Base-by-base conservation (phyloP, 2,329 filamentous ascomycete species). In the Fusarium sp. region DNA sequence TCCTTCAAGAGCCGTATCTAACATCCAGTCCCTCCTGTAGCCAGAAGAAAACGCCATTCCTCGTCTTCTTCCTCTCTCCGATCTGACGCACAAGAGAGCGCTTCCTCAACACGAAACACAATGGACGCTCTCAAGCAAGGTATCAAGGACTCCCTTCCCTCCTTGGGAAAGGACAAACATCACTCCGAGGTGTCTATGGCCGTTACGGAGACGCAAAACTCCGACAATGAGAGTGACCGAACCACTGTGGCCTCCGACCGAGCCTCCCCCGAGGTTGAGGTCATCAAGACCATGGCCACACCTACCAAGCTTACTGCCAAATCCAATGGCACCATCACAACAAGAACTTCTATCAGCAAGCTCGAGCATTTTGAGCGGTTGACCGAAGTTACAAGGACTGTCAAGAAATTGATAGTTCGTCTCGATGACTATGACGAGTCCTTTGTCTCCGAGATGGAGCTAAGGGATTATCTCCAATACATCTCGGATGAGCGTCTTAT, bases 401-500 rank as follows among this genome's bases (percentile, higher is more conserved):
- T 78, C 30, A 70, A 70, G 54, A 63, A 66, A 5, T 17, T 69
- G 45, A 76, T 79, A 52, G 66, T 68, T 17, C 69, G 71, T 4
- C 43, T 77, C 3, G 69, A 71, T 33, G 75, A 68, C 38, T 78
- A 79, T 22, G 67, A 73, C 35, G 76, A 77, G 12, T 15, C 52
- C 0, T 77, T 77, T n/a, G 60, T 79, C 37, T 57, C 65, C 7
- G 66, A 75, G 45, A 77, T 76, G 65, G 67, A 76, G 38, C 45
- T 79, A 6, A 52, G 72, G 12, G 60, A 72, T 14, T 85, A 84
- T 54, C 79, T 85, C 15, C 73, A 79, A 25, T 82, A 79, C 72
- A 84, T 85, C 61, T 79, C 80, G 12, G 81, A 84, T 65, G 80
- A 85, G 63, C 82, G 84, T 32, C 77, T 85, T 15, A 80, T 83